Evolutionary conservation across 148 eudicot genomes (phyloP).

Genomic region (Selenicereus undatus): DNA sequence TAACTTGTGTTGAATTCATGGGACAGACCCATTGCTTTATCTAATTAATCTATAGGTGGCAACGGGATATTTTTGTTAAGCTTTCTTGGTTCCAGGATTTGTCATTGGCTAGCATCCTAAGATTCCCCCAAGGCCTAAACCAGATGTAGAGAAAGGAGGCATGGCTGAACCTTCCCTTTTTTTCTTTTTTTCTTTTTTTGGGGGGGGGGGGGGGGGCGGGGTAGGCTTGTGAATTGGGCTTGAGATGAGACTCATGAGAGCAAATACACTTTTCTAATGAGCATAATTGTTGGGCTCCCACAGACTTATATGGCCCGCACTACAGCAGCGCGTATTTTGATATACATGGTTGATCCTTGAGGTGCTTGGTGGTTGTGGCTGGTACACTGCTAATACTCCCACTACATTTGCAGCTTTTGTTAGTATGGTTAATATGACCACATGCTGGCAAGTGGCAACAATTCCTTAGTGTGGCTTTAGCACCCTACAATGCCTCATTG

Average conservation of each 20-base stretch:
- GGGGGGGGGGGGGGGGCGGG: not conserved
- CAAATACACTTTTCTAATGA: too few relatives aligned
- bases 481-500: too few relatives aligned
- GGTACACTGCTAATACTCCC: not conserved
- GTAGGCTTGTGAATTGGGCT: not conserved
- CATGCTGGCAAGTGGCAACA: not conserved
- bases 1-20: not conserved
- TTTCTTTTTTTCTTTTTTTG: not conserved
- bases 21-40: not conserved
- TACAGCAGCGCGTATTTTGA: too few relatives aligned
- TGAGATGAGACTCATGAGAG: not conserved
- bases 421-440: not conserved
- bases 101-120: not conserved
- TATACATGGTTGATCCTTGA: not conserved
- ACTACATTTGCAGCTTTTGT: not conserved
- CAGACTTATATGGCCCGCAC: too few relatives aligned
- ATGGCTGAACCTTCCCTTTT: not conserved
- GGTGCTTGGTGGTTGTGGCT: not conserved
- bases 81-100: not conserved
- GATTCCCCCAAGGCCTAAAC: not conserved
- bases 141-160: not conserved
- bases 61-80: not conserved
- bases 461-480: too few relatives aligned
- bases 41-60: not conserved
- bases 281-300: too few relatives aligned